Evolutionary conservation across 1,139 yeast species (phyloP).

Genomic region (Debaryomyces udenii): DNA sequence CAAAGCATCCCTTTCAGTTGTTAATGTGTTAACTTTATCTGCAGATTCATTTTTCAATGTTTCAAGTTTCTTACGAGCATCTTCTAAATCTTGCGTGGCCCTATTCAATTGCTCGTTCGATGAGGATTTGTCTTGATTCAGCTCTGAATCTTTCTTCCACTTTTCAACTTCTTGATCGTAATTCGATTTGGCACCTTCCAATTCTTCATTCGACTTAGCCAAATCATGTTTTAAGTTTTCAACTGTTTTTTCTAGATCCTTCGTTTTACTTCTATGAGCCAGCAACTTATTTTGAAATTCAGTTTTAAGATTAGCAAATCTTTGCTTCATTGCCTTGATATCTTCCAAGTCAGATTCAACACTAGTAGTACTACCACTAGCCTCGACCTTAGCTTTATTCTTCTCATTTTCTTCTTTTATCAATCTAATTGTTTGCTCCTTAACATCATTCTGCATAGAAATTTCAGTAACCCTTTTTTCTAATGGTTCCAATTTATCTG

Average conservation of each 20-base stretch:
- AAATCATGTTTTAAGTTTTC: conserved; percentile 27
- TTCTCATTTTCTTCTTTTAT: conserved; percentile 44
- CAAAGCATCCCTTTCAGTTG: conserved; percentile 17
- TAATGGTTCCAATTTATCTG: conserved; percentile 25
- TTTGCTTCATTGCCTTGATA: conserved; percentile 33
- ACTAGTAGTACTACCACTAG: conserved; percentile 10
- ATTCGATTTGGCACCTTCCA: conserved; percentile 14
- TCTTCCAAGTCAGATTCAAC: conserved; percentile 20
- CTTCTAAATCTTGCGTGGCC: conserved; percentile 12
- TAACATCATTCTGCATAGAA: conserved; percentile 30
- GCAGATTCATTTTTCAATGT: conserved; percentile 19
- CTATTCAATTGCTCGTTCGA: conserved; percentile 13
- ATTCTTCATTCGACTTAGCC: conserved; percentile 11
- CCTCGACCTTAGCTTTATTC: conserved; percentile 22
- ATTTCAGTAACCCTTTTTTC: conserved; percentile 25
- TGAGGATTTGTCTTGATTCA: conserved; percentile 10
- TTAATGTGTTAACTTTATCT: conserved; percentile 14
- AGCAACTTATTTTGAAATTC: conserved; percentile 35
- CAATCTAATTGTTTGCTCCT: conserved; percentile 36
- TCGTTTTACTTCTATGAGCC: conserved; percentile 26
- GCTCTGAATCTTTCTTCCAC: conserved; percentile 6
- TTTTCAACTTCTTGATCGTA: conserved; percentile 14
- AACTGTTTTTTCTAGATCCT: conserved; percentile 27
- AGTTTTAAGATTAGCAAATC: conserved; percentile 34
- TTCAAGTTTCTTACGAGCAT: conserved; percentile 14